Evolutionary conservation across 768 basidiomycete genomes (phyloP), one percentile per base, ranked within the genome.

Genomic region (Ephemerocybe angulata): DNA sequence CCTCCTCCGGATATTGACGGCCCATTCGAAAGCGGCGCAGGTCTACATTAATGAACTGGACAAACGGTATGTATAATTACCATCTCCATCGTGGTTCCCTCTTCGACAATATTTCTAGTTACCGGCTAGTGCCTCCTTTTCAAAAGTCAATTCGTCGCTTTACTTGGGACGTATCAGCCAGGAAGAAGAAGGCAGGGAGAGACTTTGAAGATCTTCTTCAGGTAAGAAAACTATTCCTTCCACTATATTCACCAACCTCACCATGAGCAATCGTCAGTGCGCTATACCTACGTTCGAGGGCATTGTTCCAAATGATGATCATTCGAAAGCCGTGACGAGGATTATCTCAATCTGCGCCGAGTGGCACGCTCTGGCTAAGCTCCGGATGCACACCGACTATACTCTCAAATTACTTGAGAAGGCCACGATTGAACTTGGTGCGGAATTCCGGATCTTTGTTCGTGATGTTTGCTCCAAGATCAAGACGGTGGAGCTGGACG

Each of bases 161-260:
- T 46, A 52, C 58, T 19, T 30, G 44, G 0, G 70, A 71, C 40
- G 60, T 70, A 0, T 63, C 68, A 0, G 65, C 69, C 7, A 62
- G 70, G 61, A 64, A 65, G 40, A 64, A 71, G 21, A 40, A 66
- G 7, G 65, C 66, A 1, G 75, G 67, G 0, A 58, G 64, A 1
- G 67, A 76, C 49, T 76, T 69, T 47, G 67, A 75, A 35, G 70
- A 76, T 17, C 54, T 74, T 1, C 54, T 76, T 0, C 73, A 76
- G 66, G 75, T 66, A 17, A 13, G 58, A 38, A 25, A 10, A 38
- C 4, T 50, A 7, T 25, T 28, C 46, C 25, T 43, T 21, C 4
- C 40, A 12, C 17, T 58, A n/a, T 54, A 58, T 62, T 28, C 13
- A 28, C 15, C 3, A 42, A 27, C n/a, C 38, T 37, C 24, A 12